A percentile compares a stretch with the other conserved stretches of the same genome.
phyloP scores from a whole-genome alignment of 352 stramenopile species.

The Pythium plurisporium region DNA sequence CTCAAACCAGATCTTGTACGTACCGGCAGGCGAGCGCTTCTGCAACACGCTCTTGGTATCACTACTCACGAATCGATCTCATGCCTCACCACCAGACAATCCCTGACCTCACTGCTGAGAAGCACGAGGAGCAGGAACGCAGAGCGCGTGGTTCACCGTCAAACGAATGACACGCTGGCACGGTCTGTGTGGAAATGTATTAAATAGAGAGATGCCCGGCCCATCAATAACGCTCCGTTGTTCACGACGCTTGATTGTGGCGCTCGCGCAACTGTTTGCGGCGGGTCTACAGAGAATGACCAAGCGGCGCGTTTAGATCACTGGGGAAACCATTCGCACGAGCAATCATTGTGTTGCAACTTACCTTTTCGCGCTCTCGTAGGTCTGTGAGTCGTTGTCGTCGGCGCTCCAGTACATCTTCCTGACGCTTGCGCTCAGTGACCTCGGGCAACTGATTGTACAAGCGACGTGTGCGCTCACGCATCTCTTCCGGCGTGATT shows the following conservation, averaged over 20 bases:
- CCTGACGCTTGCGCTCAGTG: conserved; percentile 62
- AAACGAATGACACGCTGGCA: background rate
- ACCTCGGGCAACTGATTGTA: conserved; percentile 75
- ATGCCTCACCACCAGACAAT: conserved; percentile 36
- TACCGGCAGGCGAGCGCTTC: background rate
- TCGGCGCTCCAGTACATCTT: conserved; percentile 62
- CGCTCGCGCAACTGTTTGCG: conserved; percentile 51
- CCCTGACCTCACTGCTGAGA: conserved; percentile 22
- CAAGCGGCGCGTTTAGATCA: too few species aligned
- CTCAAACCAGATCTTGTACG: conserved; percentile 78
- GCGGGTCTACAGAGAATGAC: conserved; percentile 29
- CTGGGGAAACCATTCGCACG: background rate
- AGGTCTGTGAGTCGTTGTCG: conserved; percentile 61
- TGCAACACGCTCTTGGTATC: too few species aligned
- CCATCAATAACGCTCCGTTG: background rate
- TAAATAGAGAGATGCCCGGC: conserved; percentile 15
- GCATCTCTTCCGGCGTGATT: conserved; percentile 64
- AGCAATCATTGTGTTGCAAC: background rate
- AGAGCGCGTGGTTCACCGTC: background rate
- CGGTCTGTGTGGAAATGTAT: conserved; percentile 3
- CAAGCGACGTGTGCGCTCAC: conserved; percentile 48
- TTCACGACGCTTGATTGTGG: conserved; percentile 24
- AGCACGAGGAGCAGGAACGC: conserved; percentile 21
- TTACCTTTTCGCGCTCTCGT: conserved; percentile 66
- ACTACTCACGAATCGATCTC: too few species aligned